phyloP scores from a whole-genome alignment of 306 rosid genomes.

The Quillaja saponaria region DNA sequence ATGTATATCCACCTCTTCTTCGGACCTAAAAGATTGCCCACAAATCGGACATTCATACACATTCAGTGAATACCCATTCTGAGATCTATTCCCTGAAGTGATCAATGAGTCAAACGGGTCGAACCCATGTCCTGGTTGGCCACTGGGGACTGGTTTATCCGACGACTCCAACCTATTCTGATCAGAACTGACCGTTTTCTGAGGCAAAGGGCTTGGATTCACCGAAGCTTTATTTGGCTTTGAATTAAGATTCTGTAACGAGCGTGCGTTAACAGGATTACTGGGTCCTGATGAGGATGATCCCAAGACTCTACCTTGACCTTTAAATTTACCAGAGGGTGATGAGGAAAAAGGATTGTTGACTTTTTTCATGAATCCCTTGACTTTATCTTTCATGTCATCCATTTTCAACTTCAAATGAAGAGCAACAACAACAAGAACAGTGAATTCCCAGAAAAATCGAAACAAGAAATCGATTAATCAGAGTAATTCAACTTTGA shows the following conservation, averaged over 20 bases:
- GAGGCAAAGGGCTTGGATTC: constrained; percentile 38
- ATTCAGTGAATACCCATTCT: constrained; percentile 57
- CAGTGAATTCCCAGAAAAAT: too few species aligned
- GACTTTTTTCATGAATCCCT: constrained; percentile 88
- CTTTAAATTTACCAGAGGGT: constrained; percentile 80
- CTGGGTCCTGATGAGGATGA: constrained; percentile 55
- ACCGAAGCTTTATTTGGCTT: constrained; percentile 38
- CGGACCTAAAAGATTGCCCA: constrained; percentile 58
- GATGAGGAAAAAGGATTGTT: constrained; percentile 60
- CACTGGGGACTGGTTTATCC: constrained; percentile 31
- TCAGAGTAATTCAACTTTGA: too few species aligned
- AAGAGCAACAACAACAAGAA: too few species aligned
- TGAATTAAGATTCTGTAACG: constrained; percentile 35
- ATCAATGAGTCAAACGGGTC: constrained; percentile 86
- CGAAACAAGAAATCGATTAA: too few species aligned
- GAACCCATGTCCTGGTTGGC: constrained; percentile 47
- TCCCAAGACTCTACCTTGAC: constrained; percentile 91
- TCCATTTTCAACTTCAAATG: constrained; percentile 42
- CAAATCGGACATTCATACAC: constrained; percentile 84
- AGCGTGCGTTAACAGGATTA: constrained; percentile 38
- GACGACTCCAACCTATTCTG: constrained; percentile 20
- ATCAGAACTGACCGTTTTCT: constrained; percentile 22
- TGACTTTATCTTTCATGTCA: constrained; percentile 83
- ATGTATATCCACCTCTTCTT: constrained; percentile 77
- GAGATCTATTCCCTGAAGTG: constrained; percentile 70